Percentiles rank a stretch among this genome's conserved stretches.
Evolutionary conservation across 805 yeast species (phyloP).

Genomic region (Wickerhamiella occidentalis): DNA sequence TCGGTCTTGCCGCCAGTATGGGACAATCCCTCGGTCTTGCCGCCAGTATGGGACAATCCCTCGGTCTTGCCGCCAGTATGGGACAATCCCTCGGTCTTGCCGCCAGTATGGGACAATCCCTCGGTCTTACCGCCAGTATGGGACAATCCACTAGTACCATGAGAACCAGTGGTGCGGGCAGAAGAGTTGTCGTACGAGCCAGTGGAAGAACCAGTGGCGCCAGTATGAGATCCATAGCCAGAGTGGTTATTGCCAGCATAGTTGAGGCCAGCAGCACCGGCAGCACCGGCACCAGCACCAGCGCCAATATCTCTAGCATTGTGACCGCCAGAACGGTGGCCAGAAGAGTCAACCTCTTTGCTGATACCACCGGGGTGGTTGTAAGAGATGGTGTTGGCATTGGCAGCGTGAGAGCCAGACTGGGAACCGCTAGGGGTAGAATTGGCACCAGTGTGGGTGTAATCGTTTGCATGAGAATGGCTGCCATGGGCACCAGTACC

Average conservation of each 20-base stretch:
- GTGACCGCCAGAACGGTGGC: neutral
- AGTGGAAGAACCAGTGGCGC: conserved; percentile 12
- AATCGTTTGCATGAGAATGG: neutral
- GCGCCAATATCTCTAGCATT: conserved; percentile 14
- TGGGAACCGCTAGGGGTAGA: conserved; percentile 7
- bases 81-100: no score
- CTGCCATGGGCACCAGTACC: neutral
- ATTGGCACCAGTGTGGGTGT: neutral
- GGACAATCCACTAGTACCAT: neutral
- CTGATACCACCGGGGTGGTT: neutral
- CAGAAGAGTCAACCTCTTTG: neutral
- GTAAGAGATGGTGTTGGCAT: neutral
- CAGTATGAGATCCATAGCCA: conserved; percentile 9
- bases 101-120: no score
- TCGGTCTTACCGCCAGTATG: no score
- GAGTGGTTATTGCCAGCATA: conserved; percentile 2
- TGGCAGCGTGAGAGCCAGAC: neutral
- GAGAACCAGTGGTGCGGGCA: no score
- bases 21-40: no score
- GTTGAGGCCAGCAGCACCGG: conserved; percentile 11
- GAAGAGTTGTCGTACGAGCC: no score
- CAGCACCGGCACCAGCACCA: conserved; percentile 14
- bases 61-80: no score
- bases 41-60: no score
- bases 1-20: no score